Evolutionary conservation across 768 basidiomycete species (phyloP), one percentile per base, ranked within the genome.

Genomic region (Naganishia vaughanmartiniae): DNA sequence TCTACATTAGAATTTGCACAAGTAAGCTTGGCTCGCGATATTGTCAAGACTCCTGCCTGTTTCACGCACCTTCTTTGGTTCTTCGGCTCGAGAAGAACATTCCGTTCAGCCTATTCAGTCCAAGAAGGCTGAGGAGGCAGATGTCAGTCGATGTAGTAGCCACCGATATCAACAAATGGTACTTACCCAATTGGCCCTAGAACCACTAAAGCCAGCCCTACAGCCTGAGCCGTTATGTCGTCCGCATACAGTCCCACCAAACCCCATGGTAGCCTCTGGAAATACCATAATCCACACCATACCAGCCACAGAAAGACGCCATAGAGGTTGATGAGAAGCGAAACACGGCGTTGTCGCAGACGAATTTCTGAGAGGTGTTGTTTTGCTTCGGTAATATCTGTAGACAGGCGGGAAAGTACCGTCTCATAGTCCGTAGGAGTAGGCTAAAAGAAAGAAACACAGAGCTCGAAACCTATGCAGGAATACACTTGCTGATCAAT

Each of bases 1-100:
- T 98, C 94, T 96, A 78, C 30, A 66, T 56, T 30, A 19, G 9
- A 21, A 53, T n/a, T 48, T n/a, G 4, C 4, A 24, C 3, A n/a
- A 4, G 24, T 21, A n/a, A 33, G 58, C 28, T 3, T n/a, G 12
- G 28, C 2, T 36, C 28, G 39, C 26, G 15, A 54, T 10, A 34
- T 26, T 21, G n/a, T 65, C 3, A 4, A 21, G 65, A 5, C 30
- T 31, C 6, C 28, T 21, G n/a, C 48, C 28, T 21, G n/a, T n/a
- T 46, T 26, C n/a, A 56, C 51, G 55, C 57, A 79, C 80, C 78
- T 73, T 80, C 79, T 39, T 72, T 66, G 17, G 65, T 74, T 14
- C 79, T 65, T 71, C 78, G 77, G 34, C 74, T 65, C 5, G 71
- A 58, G 69, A 78, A 81, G 71, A 74, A 66, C 7, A 77, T 26